A percentile compares a stretch with the other conserved stretches of the same genome.
phyloP scores from a whole-genome alignment of 2,329 filamentous ascomycete species.

The Colletotrichum sp. region DNA sequence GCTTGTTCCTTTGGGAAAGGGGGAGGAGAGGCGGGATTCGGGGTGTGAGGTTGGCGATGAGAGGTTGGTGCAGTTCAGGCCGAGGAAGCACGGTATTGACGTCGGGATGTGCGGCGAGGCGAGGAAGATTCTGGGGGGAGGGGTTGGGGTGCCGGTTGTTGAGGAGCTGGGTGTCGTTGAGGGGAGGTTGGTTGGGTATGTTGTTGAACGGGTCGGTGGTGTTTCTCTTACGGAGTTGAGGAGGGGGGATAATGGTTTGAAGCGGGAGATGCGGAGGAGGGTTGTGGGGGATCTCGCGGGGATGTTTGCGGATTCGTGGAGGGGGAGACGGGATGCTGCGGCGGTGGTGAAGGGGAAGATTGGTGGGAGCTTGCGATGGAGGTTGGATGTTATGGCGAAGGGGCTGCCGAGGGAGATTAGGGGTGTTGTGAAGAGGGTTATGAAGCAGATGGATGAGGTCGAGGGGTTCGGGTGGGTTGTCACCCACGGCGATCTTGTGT shows the following conservation, averaged over 20 bases:
- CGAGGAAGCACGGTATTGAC: slow-evolving; percentile 46
- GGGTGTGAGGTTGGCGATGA: not conserved
- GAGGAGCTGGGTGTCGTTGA: slow-evolving; percentile 34
- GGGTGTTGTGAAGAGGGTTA: slow-evolving; percentile 26
- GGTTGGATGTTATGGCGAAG: slow-evolving; percentile 39
- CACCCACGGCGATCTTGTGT: slow-evolving; percentile 65
- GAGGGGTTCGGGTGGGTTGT: slow-evolving; percentile 57
- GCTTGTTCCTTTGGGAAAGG: slow-evolving; percentile 29
- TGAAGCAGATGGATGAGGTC: slow-evolving; percentile 36
- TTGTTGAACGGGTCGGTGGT: slow-evolving; percentile 46
- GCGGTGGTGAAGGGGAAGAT: slow-evolving; percentile 34
- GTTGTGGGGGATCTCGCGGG: slow-evolving; percentile 47
- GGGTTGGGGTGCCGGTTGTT: slow-evolving; percentile 44
- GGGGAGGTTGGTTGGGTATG: slow-evolving; percentile 42
- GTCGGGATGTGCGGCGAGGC: slow-evolving; percentile 40
- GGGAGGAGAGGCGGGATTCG: not conserved
- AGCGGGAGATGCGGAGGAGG: slow-evolving; percentile 21
- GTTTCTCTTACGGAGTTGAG: slow-evolving; percentile 41
- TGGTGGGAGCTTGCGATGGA: slow-evolving; percentile 44
- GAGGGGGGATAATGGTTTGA: not conserved
- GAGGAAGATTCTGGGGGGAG: slow-evolving; percentile 38
- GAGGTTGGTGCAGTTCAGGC: slow-evolving; percentile 54
- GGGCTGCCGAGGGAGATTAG: slow-evolving; percentile 38
- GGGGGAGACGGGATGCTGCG: slow-evolving; percentile 15
- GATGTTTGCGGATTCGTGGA: slow-evolving; percentile 45